phyloP scores from a whole-genome alignment of 768 basidiomycete species.

The Heimioporus sp. region DNA sequence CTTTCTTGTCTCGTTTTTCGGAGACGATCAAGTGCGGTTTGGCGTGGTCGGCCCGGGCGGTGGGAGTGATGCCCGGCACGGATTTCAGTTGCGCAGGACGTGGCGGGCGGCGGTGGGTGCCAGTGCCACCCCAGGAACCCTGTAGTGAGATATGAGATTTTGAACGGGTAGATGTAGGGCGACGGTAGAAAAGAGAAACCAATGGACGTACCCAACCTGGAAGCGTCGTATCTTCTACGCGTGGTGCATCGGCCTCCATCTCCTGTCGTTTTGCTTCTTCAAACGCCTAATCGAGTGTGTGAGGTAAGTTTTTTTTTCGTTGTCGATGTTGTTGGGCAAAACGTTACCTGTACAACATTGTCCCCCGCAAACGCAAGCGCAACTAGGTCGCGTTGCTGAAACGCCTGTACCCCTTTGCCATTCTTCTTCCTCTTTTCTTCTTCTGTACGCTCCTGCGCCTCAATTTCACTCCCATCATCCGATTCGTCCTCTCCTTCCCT shows the following conservation, averaged over 20 bases:
- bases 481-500: constrained; percentile 35
- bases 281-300: constrained; percentile 59
- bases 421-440: constrained; percentile 46
- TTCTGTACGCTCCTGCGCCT: constrained; percentile 58
- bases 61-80: constrained; percentile 76
- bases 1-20: constrained; percentile 94
- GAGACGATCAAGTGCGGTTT: constrained; percentile 93
- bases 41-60: constrained; percentile 76
- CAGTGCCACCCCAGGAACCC: constrained; percentile 92
- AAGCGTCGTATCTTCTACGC: constrained; percentile 83
- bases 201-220: constrained; percentile 83
- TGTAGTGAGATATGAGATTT: constrained; percentile 25
- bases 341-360: constrained; percentile 79
- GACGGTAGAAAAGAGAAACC: not conserved
- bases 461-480: constrained; percentile 64
- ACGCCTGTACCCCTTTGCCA: constrained; percentile 52
- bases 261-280: constrained; percentile 79
- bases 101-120: constrained; percentile 59
- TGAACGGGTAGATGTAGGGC: not conserved
- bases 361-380: constrained; percentile 96
- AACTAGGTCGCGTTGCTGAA: constrained; percentile 90
- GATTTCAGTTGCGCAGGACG: constrained; percentile 74
- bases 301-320: no score
- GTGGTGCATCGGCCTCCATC: constrained; percentile 84
- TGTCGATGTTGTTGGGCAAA: no score